Evolutionary conservation across 352 stramenopile species (phyloP).

Genomic region (Pilasporangium apinafurcum): DNA sequence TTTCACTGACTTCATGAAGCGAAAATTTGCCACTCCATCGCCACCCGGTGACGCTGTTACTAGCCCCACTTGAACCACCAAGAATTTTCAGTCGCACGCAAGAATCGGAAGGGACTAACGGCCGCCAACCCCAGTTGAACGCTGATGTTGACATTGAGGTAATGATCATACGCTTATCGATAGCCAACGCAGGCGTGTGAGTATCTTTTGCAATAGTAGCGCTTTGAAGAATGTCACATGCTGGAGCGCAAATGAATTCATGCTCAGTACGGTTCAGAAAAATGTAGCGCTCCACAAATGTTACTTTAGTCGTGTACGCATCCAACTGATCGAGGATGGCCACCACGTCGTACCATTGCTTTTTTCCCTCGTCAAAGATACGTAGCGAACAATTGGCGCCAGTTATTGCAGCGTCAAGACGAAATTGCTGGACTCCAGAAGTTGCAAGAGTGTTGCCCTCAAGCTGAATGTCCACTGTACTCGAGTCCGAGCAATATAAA

Average conservation of each 20-base stretch:
- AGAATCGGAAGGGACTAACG: constrained; percentile 41
- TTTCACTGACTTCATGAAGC: constrained; percentile 79
- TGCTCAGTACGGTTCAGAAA: constrained; percentile 68
- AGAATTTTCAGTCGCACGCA: constrained; percentile 64
- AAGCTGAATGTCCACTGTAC: constrained; percentile 53
- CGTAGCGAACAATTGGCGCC: constrained; percentile 61
- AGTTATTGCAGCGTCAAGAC: constrained; percentile 37
- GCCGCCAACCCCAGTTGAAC: constrained; percentile 62
- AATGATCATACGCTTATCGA: constrained; percentile 11
- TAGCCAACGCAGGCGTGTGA: constrained; percentile 3
- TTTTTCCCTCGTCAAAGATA: constrained; percentile 62
- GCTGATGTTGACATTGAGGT: constrained; percentile 38
- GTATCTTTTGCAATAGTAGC: constrained; percentile 1
- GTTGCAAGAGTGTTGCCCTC: constrained; percentile 44
- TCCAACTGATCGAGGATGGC: constrained; percentile 65
- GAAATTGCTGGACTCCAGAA: constrained; percentile 56
- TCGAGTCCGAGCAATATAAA: constrained; percentile 71
- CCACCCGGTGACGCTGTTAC: constrained; percentile 34
- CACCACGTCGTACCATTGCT: constrained; percentile 75
- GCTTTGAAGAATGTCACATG: constrained; percentile 28
- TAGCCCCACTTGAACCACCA: constrained; percentile 4
- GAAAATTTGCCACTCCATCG: constrained; percentile 81
- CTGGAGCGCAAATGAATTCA: constrained; percentile 38
- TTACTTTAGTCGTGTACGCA: constrained; percentile 62
- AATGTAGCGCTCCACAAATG: constrained; percentile 77